A percentile compares a stretch with the other conserved stretches of the same genome.
Evolutionary conservation across 2,329 filamentous ascomycete genomes (phyloP).

Genomic region (Colletotrichum sansevieriae): DNA sequence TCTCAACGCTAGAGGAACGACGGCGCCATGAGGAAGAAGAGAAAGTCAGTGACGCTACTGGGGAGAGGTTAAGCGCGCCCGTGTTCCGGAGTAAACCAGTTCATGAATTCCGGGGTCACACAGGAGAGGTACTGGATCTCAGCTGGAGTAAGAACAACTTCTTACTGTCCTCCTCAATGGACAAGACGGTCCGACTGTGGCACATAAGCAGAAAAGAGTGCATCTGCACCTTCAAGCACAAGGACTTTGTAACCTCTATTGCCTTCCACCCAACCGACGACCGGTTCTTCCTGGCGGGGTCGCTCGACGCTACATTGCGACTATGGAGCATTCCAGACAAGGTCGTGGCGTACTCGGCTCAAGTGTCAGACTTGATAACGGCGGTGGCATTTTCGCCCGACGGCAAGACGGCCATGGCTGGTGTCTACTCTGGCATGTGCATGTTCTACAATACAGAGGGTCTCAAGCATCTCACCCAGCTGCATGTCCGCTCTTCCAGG

Average conservation of each 20-base stretch:
- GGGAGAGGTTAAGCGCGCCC: conserved; percentile 83
- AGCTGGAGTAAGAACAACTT: conserved; percentile 99
- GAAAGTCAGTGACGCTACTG: conserved; percentile 57
- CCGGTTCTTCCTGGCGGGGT: conserved; percentile 95
- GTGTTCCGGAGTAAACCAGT: conserved; percentile 87
- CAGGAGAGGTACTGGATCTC: conserved; percentile 86
- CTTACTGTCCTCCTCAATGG: conserved; percentile 94
- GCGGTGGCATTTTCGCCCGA: conserved; percentile 95
- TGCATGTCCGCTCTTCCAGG: conserved; percentile 92
- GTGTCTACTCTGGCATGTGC: conserved; percentile 86
- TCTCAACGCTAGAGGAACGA: conserved; percentile 85
- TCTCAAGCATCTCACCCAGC: conserved; percentile 83
- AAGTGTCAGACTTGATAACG: conserved; percentile 89
- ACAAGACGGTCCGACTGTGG: conserved; percentile 96
- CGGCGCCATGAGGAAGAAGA: conserved; percentile 79
- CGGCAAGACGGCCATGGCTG: conserved; percentile 89
- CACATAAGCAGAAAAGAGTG: conserved; percentile 88
- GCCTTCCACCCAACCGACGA: conserved; percentile 96
- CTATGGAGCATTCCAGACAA: conserved; percentile 99
- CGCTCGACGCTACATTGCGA: conserved; percentile 86
- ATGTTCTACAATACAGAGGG: conserved; percentile 95
- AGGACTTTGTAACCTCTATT: conserved; percentile 94
- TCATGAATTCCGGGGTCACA: conserved; percentile 86
- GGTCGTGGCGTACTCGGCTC: conserved; percentile 84
- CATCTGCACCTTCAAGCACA: conserved; percentile 93